Conservation (phyloP, 2,329 filamentous ascomycete genomes). For the Curvularia sp. region DNA sequence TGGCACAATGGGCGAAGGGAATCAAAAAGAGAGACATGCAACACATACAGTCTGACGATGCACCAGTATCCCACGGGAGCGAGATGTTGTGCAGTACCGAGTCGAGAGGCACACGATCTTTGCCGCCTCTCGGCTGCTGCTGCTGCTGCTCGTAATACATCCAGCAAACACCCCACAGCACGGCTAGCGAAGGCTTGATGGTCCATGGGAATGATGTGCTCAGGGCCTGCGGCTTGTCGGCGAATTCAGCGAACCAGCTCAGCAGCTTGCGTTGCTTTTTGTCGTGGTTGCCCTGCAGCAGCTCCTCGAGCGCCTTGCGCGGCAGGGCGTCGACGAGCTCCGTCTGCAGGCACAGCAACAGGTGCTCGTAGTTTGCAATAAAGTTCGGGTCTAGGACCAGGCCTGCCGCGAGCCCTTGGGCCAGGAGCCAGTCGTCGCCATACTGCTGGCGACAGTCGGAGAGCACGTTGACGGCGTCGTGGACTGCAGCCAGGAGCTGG, state of each 20-base stretch:
- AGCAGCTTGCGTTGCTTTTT: conserved; percentile 46
- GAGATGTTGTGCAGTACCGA: conserved; percentile 40
- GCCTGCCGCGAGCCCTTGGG: conserved; percentile 40
- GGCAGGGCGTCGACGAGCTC: conserved; percentile 43
- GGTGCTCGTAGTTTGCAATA: conserved; percentile 55
- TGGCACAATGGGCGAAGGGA: conserved; percentile 22
- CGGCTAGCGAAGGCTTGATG: conserved; percentile 53
- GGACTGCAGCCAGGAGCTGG: conserved; percentile 37
- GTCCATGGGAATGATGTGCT: conserved; percentile 55
- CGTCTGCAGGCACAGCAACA: conserved; percentile 51
- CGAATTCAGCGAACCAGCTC: conserved; percentile 53
- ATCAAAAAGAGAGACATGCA: conserved; percentile 17
- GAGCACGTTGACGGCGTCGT: conserved; percentile 45
- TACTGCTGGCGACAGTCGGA: conserved; percentile 35
- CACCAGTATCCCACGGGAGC: conserved; percentile 37
- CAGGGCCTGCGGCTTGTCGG: conserved; percentile 49
- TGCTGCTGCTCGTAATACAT: conserved; percentile 37
- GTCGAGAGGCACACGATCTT: conserved; percentile 31
- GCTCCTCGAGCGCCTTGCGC: conserved; percentile 41
- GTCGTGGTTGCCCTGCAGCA: conserved; percentile 39
- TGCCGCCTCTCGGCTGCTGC: conserved; percentile 5
- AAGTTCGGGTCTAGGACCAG: conserved; percentile 47
- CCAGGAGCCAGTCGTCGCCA: conserved; percentile 43
- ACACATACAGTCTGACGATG: conserved; percentile 48
- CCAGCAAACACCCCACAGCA: conserved; percentile 56